phyloP scores from a whole-genome alignment of 1,139 yeast genomes.

The Lodderomyces metapsilosis region DNA sequence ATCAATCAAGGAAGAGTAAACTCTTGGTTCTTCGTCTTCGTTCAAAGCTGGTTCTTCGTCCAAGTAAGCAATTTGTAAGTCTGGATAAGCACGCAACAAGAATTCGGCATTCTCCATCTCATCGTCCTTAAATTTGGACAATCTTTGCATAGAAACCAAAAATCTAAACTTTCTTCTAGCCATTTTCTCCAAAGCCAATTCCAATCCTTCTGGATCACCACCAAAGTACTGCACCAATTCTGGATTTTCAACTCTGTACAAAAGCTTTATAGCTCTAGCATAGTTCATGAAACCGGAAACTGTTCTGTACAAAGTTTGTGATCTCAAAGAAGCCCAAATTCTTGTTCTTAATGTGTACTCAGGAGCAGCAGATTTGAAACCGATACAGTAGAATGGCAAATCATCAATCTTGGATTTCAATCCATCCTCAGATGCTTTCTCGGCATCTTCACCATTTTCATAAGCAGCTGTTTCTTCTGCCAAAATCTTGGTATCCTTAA shows the following conservation, averaged over 20 bases:
- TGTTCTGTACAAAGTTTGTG: slow-evolving; percentile 97
- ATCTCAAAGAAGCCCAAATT: slow-evolving; percentile 98
- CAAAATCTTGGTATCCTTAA: slow-evolving; percentile 94
- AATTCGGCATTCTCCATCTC: slow-evolving; percentile 98
- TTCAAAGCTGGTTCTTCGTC: slow-evolving; percentile 89
- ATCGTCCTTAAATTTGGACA: slow-evolving; percentile 93
- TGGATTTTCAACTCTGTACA: slow-evolving; percentile 98
- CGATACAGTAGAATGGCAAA: slow-evolving; percentile 96
- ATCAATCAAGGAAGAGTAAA: slow-evolving; percentile 93
- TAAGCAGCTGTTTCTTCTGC: slow-evolving; percentile 96
- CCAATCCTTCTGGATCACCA: slow-evolving; percentile 94
- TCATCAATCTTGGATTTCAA: slow-evolving; percentile 92
- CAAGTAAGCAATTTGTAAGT: slow-evolving; percentile 94
- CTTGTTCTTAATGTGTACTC: slow-evolving; percentile 97
- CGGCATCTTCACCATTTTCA: slow-evolving; percentile 68
- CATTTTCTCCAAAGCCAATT: slow-evolving; percentile 96
- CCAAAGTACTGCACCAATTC: slow-evolving; percentile 98
- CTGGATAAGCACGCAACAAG: slow-evolving; percentile 97
- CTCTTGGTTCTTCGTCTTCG: slow-evolving; percentile 98
- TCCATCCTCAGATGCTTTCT: slow-evolving; percentile 62
- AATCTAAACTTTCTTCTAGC: slow-evolving; percentile 98
- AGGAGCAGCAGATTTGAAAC: slow-evolving; percentile 99
- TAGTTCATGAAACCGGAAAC: slow-evolving; percentile 99
- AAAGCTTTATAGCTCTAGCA: slow-evolving; percentile 94
- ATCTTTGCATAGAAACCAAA: slow-evolving; percentile 97